Evolutionary conservation across 2,329 filamentous ascomycete species (phyloP), one percentile per base, ranked within the genome.

Genomic region (Leptographium galeiforme): DNA sequence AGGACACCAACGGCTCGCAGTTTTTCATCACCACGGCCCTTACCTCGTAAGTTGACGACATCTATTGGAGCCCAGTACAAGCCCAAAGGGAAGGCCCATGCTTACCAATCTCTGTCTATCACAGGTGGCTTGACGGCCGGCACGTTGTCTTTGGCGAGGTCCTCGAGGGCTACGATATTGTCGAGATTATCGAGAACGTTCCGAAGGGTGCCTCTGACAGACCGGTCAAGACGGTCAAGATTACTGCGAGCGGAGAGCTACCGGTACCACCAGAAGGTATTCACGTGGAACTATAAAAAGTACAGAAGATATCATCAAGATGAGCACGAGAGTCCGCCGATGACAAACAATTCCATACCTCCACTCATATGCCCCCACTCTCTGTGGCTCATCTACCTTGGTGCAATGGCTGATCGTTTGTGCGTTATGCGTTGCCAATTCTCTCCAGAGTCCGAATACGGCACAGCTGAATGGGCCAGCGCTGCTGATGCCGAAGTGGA

Each of bases 141-240:
- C 87, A 93, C 73, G 88, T 93, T 63, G 87, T 93, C 65, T 93
- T 93, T 67, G 87, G 87, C 66, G 87, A 94, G 72, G 85, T 94
- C 60, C 76, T 93, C 61, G 87, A 93, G 74, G 88, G 88, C 67
- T 87, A 86, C 71, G 85, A 91, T 7, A 68, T 93, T 58, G 78
- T 93, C 60, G 81, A 85, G 65, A 81, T 82, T 75, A 89, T 93
- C 63, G 83, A 93, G 76, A 80, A 84, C 62, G 75, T 76, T 60
- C 69, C 78, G 64, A 91, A 85, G 67, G 70, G 67, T 58, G 62
- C 73, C 46, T 78, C 79, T 61, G 85, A 90, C 73, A 85, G 81
- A 72, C 88, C 88, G 33, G 66, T 67, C 57, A 71, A 82, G 71
- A 66, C 75, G 19, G 75, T 93, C 71, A 90, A 82, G 76, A 89